Conservation (phyloP, 2,329 filamentous ascomycete genomes). For the Ceratocystis cubensis region DNA sequence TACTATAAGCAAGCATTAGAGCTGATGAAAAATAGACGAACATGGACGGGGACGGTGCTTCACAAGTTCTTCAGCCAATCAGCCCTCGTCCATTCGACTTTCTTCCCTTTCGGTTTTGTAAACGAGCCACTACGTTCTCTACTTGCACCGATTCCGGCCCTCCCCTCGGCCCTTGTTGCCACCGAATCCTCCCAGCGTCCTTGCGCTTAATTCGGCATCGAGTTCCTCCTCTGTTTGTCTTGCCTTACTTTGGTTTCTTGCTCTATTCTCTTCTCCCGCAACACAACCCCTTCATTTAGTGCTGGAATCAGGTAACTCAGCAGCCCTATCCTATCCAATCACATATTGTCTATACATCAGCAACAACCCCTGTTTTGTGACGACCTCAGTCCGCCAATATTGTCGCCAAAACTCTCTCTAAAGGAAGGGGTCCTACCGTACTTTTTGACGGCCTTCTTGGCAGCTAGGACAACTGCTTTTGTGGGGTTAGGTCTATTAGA, state of each 20-base stretch:
- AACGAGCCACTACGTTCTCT: neutral
- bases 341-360: constrained; percentile 11
- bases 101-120: neutral
- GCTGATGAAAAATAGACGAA: neutral
- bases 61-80: neutral
- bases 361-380: neutral
- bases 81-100: neutral
- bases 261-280: neutral
- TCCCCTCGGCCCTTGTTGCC: constrained; percentile 7
- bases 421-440: neutral
- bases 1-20: neutral
- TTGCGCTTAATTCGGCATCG: neutral
- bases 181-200: constrained; percentile 4
- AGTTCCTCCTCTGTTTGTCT: neutral
- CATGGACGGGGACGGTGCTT: neutral
- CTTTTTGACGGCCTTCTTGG: no score
- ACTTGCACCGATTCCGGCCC: constrained; percentile 2
- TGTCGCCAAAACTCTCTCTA: no score
- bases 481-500: neutral
- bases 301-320: neutral
- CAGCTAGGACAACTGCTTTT: neutral
- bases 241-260: neutral
- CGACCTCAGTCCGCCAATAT: no score
- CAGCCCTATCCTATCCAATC: constrained; percentile 5
- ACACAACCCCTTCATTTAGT: neutral